Conservation (phyloP, 1,284 basidiomycete species). For the Porogramme epimiltina region DNA sequence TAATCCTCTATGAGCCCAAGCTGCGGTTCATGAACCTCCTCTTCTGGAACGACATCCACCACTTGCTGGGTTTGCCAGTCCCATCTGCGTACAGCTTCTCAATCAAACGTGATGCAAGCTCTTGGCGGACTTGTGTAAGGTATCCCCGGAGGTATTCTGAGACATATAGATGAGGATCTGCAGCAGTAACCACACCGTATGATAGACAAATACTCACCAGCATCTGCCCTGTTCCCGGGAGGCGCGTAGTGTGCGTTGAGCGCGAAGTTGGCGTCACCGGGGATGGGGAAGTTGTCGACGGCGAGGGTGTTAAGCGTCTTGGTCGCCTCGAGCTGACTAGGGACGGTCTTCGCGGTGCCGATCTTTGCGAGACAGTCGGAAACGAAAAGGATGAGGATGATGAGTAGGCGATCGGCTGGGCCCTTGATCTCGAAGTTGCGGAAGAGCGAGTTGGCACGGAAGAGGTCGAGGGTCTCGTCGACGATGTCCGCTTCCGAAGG, state of each 20-base stretch:
- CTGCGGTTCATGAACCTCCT: conserved; percentile 93
- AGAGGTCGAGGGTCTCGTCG: conserved; percentile 96
- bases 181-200: background rate
- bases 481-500: conserved; percentile 85
- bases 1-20: conserved; percentile 53
- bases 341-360: conserved; percentile 63
- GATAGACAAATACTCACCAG: conserved; percentile 67
- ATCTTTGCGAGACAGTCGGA: conserved; percentile 96
- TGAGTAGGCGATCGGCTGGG: conserved; percentile 93
- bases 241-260: conserved; percentile 91
- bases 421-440: conserved; percentile 99
- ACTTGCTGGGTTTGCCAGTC: conserved; percentile 92
- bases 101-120: conserved; percentile 84
- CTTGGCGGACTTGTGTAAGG: conserved; percentile 90
- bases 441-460: conserved; percentile 98
- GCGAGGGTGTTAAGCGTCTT: conserved; percentile 91
- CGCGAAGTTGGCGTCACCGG: conserved; percentile 95
- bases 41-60: conserved; percentile 99
- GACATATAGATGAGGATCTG: conserved; percentile 2
- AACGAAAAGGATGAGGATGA: conserved; percentile 97
- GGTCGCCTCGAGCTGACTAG: conserved; percentile 82
- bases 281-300: conserved; percentile 91
- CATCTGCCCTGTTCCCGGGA: conserved; percentile 78
- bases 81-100: conserved; percentile 89
- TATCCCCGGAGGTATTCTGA: conserved; percentile 89